These are phyloP conservation scores for Aspergillus ochraceoroseus DNA, from an alignment of 2,329 filamentous ascomycete genomes.

Conservation along the genomic window DNA sequence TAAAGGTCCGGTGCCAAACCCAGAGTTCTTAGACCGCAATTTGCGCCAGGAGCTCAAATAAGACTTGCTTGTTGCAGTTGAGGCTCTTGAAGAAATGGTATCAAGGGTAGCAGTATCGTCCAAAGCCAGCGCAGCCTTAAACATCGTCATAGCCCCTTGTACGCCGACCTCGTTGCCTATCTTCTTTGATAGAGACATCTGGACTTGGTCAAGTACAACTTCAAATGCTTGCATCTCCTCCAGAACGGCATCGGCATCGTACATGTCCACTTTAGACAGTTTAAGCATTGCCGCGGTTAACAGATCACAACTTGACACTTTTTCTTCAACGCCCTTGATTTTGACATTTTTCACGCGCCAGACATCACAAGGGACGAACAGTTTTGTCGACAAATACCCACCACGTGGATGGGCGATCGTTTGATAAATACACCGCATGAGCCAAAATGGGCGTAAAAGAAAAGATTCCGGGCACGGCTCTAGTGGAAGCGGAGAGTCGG, in stretches of 20 bases:
- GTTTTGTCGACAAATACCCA: slow-evolving; percentile 82
- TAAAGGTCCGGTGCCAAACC: slow-evolving; percentile 47
- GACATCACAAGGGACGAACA: slow-evolving; percentile 88
- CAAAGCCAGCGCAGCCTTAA: slow-evolving; percentile 56
- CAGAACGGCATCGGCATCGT: slow-evolving; percentile 83
- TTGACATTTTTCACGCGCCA: slow-evolving; percentile 95
- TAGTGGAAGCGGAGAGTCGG: slow-evolving; percentile 68
- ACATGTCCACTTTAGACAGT: slow-evolving; percentile 76
- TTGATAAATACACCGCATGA: slow-evolving; percentile 91
- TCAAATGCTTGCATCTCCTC: slow-evolving; percentile 94
- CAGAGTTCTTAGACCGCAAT: slow-evolving; percentile 82
- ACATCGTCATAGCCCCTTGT: slow-evolving; percentile 65
- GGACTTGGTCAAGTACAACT: slow-evolving; percentile 77
- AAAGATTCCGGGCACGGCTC: slow-evolving; percentile 89
- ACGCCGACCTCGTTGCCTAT: slow-evolving; percentile 91
- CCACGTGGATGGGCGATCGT: slow-evolving; percentile 86
- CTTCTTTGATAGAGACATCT: slow-evolving; percentile 69
- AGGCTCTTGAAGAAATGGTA: slow-evolving; percentile 45
- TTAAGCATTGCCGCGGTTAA: slow-evolving; percentile 84
- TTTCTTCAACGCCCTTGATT: slow-evolving; percentile 85
- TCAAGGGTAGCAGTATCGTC: slow-evolving; percentile 45
- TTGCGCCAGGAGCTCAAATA: slow-evolving; percentile 86
- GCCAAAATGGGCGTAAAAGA: slow-evolving; percentile 91
- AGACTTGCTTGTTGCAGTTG: slow-evolving; percentile 65
- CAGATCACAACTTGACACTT: slow-evolving; percentile 84